Evolutionary conservation across 2,329 filamentous ascomycete genomes (phyloP), one percentile per base, ranked within the genome.

Genomic region (Macroventuria anomochaeta): DNA sequence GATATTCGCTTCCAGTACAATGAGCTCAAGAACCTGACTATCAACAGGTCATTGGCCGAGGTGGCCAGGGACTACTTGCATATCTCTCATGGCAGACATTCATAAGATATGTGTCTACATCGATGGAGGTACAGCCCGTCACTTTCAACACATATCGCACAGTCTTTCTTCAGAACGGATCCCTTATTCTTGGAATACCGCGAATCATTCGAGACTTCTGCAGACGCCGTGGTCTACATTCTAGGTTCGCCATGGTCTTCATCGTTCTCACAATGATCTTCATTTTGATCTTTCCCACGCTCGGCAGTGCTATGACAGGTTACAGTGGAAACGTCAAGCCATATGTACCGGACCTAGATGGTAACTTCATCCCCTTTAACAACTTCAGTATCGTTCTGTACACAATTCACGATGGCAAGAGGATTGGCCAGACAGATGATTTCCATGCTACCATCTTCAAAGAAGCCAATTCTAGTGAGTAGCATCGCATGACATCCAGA

Each of bases 221-320:
- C 42, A 33, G 21, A 10, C 39, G 47, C 3, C 51, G 43, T 1
- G 32, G 40, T 6, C 28, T 64, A 28, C 42, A 39, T 5, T 62
- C 59, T 4, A 47, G 28, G 11, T 21, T 41, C 15, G 61, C 61
- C 5, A 64, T 62, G 59, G 17, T 25, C 3, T 61, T 62, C 23
- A 64, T 64, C 18, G 29, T 58, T 6, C 10, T 55, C 4, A 58
- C 55, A 2, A 57, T 62, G 50, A 7, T 56, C 1, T 61, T 64
- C 33, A 34, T 58, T 6, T 20, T 58, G 12, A 17, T 41, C 2
- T 63, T 62, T 29, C 59, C 59, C 4, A 57, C 62, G 2, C 44
- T 64, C 6, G 41, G 40, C 11, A 58, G 60, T 20, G 60, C 62
- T 2, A 61, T 64, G 62, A 63, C 48, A 13, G 59, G 59, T 7